A percentile compares a stretch with the other conserved stretches of the same genome.
These are phyloP conservation scores for Clavariopsis aquatica DNA, from an alignment of 495 filamentous ascomycete genomes.

Conservation along the genomic window DNA sequence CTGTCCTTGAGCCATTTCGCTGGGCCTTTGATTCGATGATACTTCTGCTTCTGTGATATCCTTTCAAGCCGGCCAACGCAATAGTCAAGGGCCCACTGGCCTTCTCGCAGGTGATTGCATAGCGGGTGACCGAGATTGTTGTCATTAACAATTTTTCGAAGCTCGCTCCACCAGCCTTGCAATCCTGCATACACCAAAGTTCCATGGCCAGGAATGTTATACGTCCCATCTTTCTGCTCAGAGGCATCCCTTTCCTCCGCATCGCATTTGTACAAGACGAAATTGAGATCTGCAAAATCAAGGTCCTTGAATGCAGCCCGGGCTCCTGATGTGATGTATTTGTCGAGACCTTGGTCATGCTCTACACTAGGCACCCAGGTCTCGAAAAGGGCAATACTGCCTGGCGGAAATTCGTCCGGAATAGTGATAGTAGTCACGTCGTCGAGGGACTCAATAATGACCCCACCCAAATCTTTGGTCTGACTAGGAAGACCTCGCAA, in stretches of 20 bases:
- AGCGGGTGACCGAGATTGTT: constrained; percentile 93
- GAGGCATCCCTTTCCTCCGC: constrained; percentile 86
- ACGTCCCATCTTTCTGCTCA: constrained; percentile 78
- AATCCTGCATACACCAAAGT: constrained; percentile 91
- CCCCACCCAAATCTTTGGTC: constrained; percentile 70
- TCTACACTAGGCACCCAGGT: constrained; percentile 89
- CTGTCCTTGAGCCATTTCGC: constrained; percentile 78
- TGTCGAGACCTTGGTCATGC: constrained; percentile 75
- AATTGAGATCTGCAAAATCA: constrained; percentile 82
- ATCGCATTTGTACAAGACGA: constrained; percentile 87
- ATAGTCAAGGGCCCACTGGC: constrained; percentile 94
- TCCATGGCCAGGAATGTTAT: constrained; percentile 80
- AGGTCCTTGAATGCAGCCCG: constrained; percentile 74
- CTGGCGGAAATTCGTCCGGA: constrained; percentile 81
- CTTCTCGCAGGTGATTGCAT: constrained; percentile 87
- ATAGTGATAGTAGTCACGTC: constrained; percentile 78
- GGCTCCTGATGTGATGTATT: constrained; percentile 77
- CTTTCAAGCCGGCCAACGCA: constrained; percentile 75
- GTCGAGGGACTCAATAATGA: constrained; percentile 64
- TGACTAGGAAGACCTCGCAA: constrained; percentile 80
- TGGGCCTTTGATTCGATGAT: constrained; percentile 60
- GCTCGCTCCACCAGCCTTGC: constrained; percentile 96
- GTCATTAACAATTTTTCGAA: constrained; percentile 79
- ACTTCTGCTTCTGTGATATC: constrained; percentile 61
- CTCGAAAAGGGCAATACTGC: constrained; percentile 91